These are phyloP conservation scores for Fusarium torreyae DNA, from an alignment of 2,329 filamentous ascomycete species.

Conservation along the genomic window DNA sequence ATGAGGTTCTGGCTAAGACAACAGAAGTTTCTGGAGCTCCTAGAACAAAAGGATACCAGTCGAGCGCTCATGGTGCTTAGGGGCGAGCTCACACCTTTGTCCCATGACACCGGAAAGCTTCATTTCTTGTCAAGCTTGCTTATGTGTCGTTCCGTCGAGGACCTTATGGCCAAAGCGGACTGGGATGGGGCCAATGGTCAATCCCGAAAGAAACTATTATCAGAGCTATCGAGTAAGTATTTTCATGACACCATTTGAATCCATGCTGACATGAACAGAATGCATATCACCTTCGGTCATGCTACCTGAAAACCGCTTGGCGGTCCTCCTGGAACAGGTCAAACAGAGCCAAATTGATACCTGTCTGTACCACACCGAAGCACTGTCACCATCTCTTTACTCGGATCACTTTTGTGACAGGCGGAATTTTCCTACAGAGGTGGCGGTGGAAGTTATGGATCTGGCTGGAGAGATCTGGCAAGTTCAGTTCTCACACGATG, in stretches of 20 bases:
- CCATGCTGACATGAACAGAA: conserved; percentile 62
- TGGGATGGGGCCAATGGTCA: conserved; percentile 88
- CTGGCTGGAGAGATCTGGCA: conserved; percentile 92
- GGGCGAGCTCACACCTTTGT: conserved; percentile 87
- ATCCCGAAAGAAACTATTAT: conserved; percentile 82
- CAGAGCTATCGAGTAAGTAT: conserved; percentile 83
- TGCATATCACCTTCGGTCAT: conserved; percentile 97
- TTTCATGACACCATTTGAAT: background rate
- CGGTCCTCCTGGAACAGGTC: conserved; percentile 84
- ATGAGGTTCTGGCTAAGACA: conserved; percentile 93
- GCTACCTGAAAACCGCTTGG: conserved; percentile 92
- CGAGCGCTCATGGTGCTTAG: conserved; percentile 87
- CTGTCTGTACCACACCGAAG: conserved; percentile 91
- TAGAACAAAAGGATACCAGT: conserved; percentile 82
- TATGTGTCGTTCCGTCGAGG: conserved; percentile 86
- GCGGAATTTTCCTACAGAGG: conserved; percentile 82
- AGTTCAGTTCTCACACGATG: conserved; percentile 90
- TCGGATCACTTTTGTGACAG: conserved; percentile 88
- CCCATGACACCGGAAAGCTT: conserved; percentile 81
- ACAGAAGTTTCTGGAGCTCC: conserved; percentile 93
- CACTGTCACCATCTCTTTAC: conserved; percentile 85
- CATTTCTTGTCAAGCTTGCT: conserved; percentile 90
- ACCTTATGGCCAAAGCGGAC: conserved; percentile 81
- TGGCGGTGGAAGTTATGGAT: conserved; percentile 78
- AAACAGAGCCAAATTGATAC: conserved; percentile 86